Evolutionary conservation across 148 eudicot genomes (phyloP), one percentile per base, ranked within the genome.

Genomic region (Persicaria tinctoria): DNA sequence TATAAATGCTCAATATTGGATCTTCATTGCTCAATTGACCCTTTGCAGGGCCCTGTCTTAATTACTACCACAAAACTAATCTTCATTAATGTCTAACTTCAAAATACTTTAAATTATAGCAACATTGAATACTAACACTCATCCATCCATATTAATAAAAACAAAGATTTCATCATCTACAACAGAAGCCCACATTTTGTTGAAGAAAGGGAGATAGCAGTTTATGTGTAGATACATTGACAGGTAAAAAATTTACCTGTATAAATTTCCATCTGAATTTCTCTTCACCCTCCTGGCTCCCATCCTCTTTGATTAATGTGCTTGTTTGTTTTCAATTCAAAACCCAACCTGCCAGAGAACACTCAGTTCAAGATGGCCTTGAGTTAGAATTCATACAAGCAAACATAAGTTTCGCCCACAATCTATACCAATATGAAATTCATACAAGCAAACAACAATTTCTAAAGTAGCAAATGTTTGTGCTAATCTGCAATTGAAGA

Each of bases 311-410:
- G 32, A 23, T 23, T 60, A 60, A 38, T 60, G 66, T 60, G 66
- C 66, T 60, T 60, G 41, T 60, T 60, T 60, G 38, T 60, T 38
- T 60, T 60, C 66, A 60, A 38, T 60, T 60, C 44, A 60, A 60
- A 32, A 60, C 66, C 66, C 38, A 20, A 11, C 66, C 11, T 9
- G 38, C 20, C 66, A 60, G 66, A 60, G 66, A 60, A 60, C 66
- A 60, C 27, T 38, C 7, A 60, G 41, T 60, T 60, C 66, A 60
- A 60, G 12, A 16, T 60, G 12, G 13, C 8, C 20, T 60, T 20
- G 23, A 20, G 23, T 20, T 20, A 20, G 23, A 20, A 20, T 20
- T 20, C 23, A 20, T 20, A 20, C 23, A 20, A 20, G 23, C 23
- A 20, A 20, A 20, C 23, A 20, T 20, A 20, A 20, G 23, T 20